Conservation (phyloP, 441 rosid genomes). For the Monsonia emarginata region DNA sequence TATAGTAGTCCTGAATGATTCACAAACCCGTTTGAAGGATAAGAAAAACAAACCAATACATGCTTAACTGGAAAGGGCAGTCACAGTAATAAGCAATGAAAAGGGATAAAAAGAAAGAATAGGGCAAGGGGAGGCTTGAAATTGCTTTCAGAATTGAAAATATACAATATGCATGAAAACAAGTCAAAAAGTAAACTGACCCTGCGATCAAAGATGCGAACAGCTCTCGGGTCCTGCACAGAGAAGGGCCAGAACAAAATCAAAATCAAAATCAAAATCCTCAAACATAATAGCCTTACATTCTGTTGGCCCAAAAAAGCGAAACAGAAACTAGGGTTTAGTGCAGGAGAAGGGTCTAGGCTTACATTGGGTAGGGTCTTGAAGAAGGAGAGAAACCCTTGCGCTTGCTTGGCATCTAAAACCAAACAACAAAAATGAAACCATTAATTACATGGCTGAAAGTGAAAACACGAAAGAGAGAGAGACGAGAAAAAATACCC, state of each 20-base stretch:
- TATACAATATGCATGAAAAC: neutral
- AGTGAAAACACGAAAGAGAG: slow-evolving; percentile 1
- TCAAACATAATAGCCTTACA: neutral
- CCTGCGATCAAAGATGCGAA: slow-evolving; percentile 87
- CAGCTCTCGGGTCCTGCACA: slow-evolving; percentile 70
- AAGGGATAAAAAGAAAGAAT: neutral
- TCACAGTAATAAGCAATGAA: neutral
- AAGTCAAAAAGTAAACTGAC: slow-evolving; percentile 34
- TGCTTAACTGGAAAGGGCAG: neutral
- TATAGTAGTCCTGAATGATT: slow-evolving; percentile 60
- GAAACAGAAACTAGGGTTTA: slow-evolving; percentile 5
- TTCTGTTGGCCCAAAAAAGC: neutral
- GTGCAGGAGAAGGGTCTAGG: neutral
- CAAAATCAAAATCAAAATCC: neutral
- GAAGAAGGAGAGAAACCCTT: slow-evolving; percentile 92
- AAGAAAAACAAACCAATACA: neutral
- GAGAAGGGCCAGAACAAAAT: neutral
- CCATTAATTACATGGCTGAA: slow-evolving; percentile 9
- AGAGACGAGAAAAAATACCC: slow-evolving; percentile 29
- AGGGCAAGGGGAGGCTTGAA: too few species aligned
- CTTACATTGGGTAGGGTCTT: slow-evolving; percentile 77
- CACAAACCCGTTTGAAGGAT: neutral
- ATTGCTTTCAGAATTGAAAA: neutral
- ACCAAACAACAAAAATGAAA: slow-evolving; percentile 12
- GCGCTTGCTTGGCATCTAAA: slow-evolving; percentile 86